phyloP scores from a whole-genome alignment of 352 stramenopile genomes.

The Globisporangium orthogonon region DNA sequence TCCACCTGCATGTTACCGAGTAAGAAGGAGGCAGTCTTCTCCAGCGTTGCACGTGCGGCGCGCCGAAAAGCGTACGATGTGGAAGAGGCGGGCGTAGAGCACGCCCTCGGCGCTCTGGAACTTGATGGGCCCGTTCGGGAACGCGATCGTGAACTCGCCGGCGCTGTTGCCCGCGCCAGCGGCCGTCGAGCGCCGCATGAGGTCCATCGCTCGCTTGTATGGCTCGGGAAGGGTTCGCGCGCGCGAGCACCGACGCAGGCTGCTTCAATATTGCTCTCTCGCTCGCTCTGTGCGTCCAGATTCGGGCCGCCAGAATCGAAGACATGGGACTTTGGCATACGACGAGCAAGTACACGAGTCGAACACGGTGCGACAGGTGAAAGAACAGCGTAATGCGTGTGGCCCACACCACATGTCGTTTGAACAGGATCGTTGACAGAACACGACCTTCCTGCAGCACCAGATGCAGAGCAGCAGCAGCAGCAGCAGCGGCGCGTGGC shows the following conservation, averaged over 20 bases:
- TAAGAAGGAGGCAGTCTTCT: no score
- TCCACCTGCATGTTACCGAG: slow-evolving; percentile 32
- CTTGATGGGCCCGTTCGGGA: slow-evolving; percentile 81
- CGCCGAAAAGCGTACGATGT: slow-evolving; percentile 47
- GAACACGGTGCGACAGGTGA: neutral
- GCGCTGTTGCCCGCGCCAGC: slow-evolving; percentile 15
- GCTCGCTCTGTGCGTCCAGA: neutral
- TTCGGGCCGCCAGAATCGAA: no score
- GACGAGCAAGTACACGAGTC: neutral
- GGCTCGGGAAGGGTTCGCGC: no score
- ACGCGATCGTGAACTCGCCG: slow-evolving; percentile 73
- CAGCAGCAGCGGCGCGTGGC: slow-evolving; percentile 3
- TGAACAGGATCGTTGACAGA: no score
- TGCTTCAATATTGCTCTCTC: neutral
- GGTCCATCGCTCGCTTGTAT: slow-evolving; percentile 5
- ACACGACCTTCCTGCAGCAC: no score
- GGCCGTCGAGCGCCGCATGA: slow-evolving; percentile 15
- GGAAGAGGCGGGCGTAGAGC: slow-evolving; percentile 75
- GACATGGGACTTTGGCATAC: neutral
- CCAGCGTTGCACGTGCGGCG: neutral
- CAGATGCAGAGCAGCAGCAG: slow-evolving; percentile 4
- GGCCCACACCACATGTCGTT: neutral
- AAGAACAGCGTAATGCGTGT: neutral
- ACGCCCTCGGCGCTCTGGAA: slow-evolving; percentile 77
- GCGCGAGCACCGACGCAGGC: neutral